Evolutionary conservation across 169 alveolate genomes (phyloP).

Genomic region (Nephromyces sp.): DNA sequence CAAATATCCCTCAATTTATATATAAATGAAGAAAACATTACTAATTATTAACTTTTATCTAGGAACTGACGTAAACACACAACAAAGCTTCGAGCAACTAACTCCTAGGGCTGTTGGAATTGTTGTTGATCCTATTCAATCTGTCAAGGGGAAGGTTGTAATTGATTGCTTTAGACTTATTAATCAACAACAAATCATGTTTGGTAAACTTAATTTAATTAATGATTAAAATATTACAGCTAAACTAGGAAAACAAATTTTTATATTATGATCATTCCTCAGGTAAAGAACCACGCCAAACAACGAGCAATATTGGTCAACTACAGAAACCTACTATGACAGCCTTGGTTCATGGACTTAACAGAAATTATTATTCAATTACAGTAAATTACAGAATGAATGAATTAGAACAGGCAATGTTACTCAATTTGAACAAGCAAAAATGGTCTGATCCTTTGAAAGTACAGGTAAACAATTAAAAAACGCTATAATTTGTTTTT

Average conservation of each 20-base stretch:
- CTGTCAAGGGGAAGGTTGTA: slow-evolving; percentile 93
- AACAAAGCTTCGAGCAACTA: slow-evolving; percentile 95
- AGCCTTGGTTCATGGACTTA: slow-evolving; percentile 89
- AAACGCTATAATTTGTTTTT: not conserved
- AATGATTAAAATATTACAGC: no score
- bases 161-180: slow-evolving; percentile 98
- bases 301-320: slow-evolving; percentile 92
- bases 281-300: slow-evolving; percentile 97
- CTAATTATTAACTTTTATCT: no score
- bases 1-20: not conserved
- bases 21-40: no score
- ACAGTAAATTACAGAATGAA: slow-evolving; percentile 93
- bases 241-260: not conserved
- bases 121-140: slow-evolving; percentile 98
- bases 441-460: slow-evolving; percentile 90
- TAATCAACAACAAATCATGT: slow-evolving; percentile 84
- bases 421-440: slow-evolving; percentile 85
- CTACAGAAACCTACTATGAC: slow-evolving; percentile 51
- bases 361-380: slow-evolving; percentile 92
- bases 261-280: slow-evolving; percentile 1
- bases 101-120: slow-evolving; percentile 97
- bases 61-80: slow-evolving; percentile 96
- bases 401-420: slow-evolving; percentile 91
- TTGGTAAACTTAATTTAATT: slow-evolving; percentile 30
- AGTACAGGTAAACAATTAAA: slow-evolving; percentile 47